Base-by-base conservation (phyloP, 371 early-diverging fungal species). In the Paraphysoderma sedebokerense region DNA sequence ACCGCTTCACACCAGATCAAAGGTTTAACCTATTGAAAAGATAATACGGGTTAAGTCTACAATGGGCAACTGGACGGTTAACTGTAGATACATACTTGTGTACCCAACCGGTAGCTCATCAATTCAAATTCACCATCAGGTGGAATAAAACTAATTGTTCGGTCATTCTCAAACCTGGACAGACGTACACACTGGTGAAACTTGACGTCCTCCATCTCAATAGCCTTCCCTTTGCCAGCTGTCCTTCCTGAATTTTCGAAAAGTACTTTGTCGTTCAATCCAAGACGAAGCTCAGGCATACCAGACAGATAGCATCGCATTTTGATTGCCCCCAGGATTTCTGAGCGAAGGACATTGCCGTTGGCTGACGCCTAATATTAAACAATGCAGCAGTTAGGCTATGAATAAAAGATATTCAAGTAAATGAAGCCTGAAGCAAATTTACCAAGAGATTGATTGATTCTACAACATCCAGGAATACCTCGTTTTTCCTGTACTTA, bases 61-160 rank as follows among this genome's bases (percentile, higher is more conserved):
- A n/a, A n/a, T n/a, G n/a, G n/a, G n/a, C n/a, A n/a, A n/a, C n/a
- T n/a, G n/a, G n/a, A n/a, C n/a, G n/a, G n/a, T n/a, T n/a, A n/a
- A n/a, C n/a, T n/a, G n/a, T n/a, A n/a, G n/a, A n/a, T 4, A 28
- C 46, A 26, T 28, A 66, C 67, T 60, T 85, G 84, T 5, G 96
- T 86, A 60, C 85, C 88, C 39, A 95, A 66, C 13, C 98, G 88
- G 67, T 98, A 98, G 37, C 85, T 86, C 98, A 98, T 98, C 59
- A 98, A 70, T 64, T 98, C 98, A 64, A 98, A 98, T 62, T 93
- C 98, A 46, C 98, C 98, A 69, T 97, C 98, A 9, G 98, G 98
- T 23, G 98, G 98, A 49, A 95, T 92, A 65, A 92, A 97, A 30
- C 90, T 88, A 49, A 97, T 97, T 5, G 98, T 93, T 41, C 98